Percentiles rank a stretch among this genome's conserved stretches.
These are phyloP conservation scores for Leishmania martiniquensis DNA, from an alignment of 208 protist species.

Conservation along the genomic window DNA sequence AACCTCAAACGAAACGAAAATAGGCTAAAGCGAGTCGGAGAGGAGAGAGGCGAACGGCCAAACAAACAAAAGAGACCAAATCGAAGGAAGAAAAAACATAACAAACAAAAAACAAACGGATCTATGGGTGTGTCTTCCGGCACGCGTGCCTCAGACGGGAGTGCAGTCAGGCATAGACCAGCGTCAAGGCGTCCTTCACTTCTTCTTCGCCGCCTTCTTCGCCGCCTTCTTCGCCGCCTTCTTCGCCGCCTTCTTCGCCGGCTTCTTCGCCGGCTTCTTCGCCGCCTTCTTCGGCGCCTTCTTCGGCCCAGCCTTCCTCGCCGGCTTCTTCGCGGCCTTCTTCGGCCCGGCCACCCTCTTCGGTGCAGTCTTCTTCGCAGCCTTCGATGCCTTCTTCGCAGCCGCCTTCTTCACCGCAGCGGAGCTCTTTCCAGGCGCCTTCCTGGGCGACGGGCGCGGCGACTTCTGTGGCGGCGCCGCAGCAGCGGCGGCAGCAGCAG, in stretches of 20 bases:
- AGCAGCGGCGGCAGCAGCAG: constrained; percentile 8
- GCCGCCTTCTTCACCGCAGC: background rate
- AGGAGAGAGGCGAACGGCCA: background rate
- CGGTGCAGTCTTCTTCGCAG: constrained; percentile 26
- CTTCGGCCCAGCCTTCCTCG: constrained; percentile 22
- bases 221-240: constrained; percentile 26
- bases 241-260: constrained; percentile 1
- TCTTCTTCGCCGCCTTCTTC: constrained; percentile 30
- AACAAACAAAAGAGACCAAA: background rate
- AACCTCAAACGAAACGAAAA: background rate
- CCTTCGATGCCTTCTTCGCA: constrained; percentile 23
- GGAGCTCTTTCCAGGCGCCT: constrained; percentile 2
- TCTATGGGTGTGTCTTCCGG: constrained; percentile 17
- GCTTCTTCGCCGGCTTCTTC: constrained; percentile 27
- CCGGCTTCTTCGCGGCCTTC: constrained; percentile 25
- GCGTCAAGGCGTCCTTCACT: background rate
- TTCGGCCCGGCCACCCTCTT: constrained; percentile 15
- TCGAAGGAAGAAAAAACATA: constrained; percentile 11
- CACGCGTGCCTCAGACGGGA: constrained; percentile 2
- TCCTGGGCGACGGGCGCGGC: constrained; percentile 30
- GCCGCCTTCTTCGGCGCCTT: constrained; percentile 37
- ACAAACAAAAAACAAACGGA: background rate
- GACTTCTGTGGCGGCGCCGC: constrained; percentile 22
- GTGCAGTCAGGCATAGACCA: constrained; percentile 9
- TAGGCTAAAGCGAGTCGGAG: background rate